Base-by-base conservation (phyloP, 2,329 filamentous ascomycete species). In the Cladosporium halotolerans region DNA sequence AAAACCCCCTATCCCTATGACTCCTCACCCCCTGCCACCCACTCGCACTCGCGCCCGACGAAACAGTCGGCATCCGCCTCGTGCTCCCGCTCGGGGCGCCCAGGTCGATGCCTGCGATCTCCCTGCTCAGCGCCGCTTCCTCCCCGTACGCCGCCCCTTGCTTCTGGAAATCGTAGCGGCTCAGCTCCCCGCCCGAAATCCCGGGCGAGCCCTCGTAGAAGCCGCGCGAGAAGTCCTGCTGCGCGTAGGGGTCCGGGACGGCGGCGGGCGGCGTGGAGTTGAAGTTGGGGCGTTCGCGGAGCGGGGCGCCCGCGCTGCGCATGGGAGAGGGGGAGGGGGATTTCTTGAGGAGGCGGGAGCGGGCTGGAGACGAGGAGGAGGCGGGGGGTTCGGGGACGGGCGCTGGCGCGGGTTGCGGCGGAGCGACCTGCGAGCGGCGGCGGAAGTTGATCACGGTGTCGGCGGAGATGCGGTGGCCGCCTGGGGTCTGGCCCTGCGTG, bases 341-440 rank as follows among this genome's bases (percentile, higher is more conserved):
- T 36, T 83, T 85, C 73, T 86, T 88, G 62, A 85, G 81, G n/a
- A 88, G 72, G 11, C 82, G 77, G 60, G 80, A 83, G 9, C 81
- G 78, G 8, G 75, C 76, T 4, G 72, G 66, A 40, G 68, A 68
- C 18, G 65, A 62, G 6, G 55, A 53, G 9, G 55, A 40, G 16
- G 50, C 36, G 16, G 50, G 58, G n/a, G 57, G 54, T 49, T 60
- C 55, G 13, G 67, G 65, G 16, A 73, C 55, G 50, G 70, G 64
- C 50, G 72, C 69, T 19, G 68, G 63, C 13, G 64, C 61, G 6
- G 67, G 56, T 2, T 70, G 69, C 9, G 65, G 58, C 13, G 40
- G 48, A 13, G 19, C 14, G 6, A 32, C 31, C 66, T 23, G 62
- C 62, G 77, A 73, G 4, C 77, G 76, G 57, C 81, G 40, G n/a